phyloP scores from a whole-genome alignment of 352 stramenopile genomes.

The Phytopythium helicoides region DNA sequence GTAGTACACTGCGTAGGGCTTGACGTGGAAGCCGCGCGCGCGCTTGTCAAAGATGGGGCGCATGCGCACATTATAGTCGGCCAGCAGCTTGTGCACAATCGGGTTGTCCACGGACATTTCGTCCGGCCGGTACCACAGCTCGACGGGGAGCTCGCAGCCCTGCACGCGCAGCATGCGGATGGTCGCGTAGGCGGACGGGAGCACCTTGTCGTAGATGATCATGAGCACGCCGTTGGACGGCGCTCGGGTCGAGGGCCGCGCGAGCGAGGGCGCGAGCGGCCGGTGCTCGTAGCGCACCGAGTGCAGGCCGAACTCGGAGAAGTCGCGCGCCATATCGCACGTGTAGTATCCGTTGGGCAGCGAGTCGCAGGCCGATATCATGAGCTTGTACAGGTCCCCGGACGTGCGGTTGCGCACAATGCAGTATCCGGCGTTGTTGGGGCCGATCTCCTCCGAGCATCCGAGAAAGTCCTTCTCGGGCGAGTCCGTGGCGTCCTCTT shows the following conservation, averaged over 20 bases:
- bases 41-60: conserved; percentile 76
- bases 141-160: conserved; percentile 72
- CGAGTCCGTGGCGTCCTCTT: conserved; percentile 31
- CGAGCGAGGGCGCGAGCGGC: conserved; percentile 68
- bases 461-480: conserved; percentile 74
- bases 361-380: conserved; percentile 76
- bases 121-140: conserved; percentile 84
- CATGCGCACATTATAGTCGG: conserved; percentile 73
- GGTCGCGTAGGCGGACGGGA: conserved; percentile 73
- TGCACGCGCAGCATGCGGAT: conserved; percentile 78
- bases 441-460: conserved; percentile 66
- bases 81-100: conserved; percentile 67
- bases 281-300: conserved; percentile 68
- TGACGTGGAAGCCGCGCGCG: conserved; percentile 77
- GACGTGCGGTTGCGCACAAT: conserved; percentile 83
- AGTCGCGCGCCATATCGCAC: conserved; percentile 78
- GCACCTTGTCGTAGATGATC: conserved; percentile 83
- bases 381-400: conserved; percentile 75
- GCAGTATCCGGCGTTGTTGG: conserved; percentile 79
- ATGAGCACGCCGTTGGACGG: conserved; percentile 77
- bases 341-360: conserved; percentile 69
- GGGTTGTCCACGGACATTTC: conserved; percentile 85
- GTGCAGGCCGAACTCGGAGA: conserved; percentile 79
- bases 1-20: conserved; percentile 86
- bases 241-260: conserved; percentile 37